Conservation (phyloP, 352 stramenopile species). For the Aphanomyces euteiches region DNA sequence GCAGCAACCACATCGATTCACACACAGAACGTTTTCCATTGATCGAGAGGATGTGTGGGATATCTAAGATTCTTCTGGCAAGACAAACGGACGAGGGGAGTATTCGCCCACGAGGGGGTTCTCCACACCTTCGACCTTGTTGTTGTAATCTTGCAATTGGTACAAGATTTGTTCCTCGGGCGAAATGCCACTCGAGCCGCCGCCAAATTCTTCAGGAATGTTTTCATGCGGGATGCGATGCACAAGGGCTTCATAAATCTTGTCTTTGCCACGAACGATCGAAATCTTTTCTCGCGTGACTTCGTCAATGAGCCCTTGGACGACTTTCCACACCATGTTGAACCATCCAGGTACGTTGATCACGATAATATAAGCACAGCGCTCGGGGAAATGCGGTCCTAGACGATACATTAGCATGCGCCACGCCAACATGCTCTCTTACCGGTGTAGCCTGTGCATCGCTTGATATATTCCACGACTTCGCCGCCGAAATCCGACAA, state of each 20-base stretch:
- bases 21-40: too few species aligned
- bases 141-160: slow-evolving; percentile 68
- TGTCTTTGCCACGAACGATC: slow-evolving; percentile 72
- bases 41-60: too few species aligned
- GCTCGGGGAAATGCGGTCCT: slow-evolving; percentile 89
- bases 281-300: slow-evolving; percentile 92
- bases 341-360: slow-evolving; percentile 95
- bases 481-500: slow-evolving; percentile 83
- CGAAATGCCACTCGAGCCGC: slow-evolving; percentile 47
- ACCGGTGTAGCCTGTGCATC: slow-evolving; percentile 67
- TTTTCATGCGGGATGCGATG: slow-evolving; percentile 71
- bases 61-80: not conserved
- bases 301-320: slow-evolving; percentile 90
- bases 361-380: slow-evolving; percentile 91
- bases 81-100: slow-evolving; percentile 11
- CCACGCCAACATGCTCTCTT: not conserved
- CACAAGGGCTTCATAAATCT: slow-evolving; percentile 65
- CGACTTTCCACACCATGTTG: slow-evolving; percentile 88
- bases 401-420: not conserved
- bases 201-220: slow-evolving; percentile 77
- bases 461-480: slow-evolving; percentile 80
- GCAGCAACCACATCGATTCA: too few species aligned
- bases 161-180: slow-evolving; percentile 67
- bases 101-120: slow-evolving; percentile 18
- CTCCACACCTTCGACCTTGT: slow-evolving; percentile 44